Evolutionary conservation across 208 protist species (phyloP), one percentile per base, ranked within the genome.

Genomic region (Trypanosoma congolense): DNA sequence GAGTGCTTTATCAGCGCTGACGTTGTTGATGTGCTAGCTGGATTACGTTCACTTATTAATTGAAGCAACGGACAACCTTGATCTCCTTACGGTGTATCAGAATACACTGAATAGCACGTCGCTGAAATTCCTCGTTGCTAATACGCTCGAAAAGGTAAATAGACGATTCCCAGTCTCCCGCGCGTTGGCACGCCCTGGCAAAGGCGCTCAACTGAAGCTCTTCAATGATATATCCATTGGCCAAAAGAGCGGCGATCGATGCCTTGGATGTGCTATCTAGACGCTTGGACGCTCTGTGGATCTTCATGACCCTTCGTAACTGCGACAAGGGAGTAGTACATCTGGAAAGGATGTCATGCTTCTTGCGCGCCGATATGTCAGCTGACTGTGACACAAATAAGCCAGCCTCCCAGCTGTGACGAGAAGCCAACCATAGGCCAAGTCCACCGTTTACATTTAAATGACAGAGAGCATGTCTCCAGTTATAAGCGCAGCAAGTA

Each of bases 191-290:
- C 24, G 31, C 40, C 61, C 70, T 76, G 3, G 64, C 52, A 35
- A 75, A 62, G 3, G 52, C 58, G 50, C 76, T 82, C 50, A 90
- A 48, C 57, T 90, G 78, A 8, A 90, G 44, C 40, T 90, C 76
- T n/a, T 84, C 67, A n/a, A 83, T 48, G 18, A 68, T 51, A 24
- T 77, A 57, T 10, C 83, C 83, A 9, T 49, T 36, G 4, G 83
- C 78, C 22, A 90, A 68, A 19, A 61, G 57, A 10, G 16, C 21
- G 0, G 83, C 83, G 41, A 90, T 59, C 10, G 41, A 24, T 2
- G 61, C 51, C 42, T 61, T 43, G 36, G 59, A 65, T 16, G 70
- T 56, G 18, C 14, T 33, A 19, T 0, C 33, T 31, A 80, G 18
- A 5, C 54, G 44, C 25, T 47, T 30, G 3, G 10, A 61, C 6